Evolutionary conservation across 2,329 filamentous ascomycete genomes (phyloP), one percentile per base, ranked within the genome.

Genomic region (Onygenales sp.): DNA sequence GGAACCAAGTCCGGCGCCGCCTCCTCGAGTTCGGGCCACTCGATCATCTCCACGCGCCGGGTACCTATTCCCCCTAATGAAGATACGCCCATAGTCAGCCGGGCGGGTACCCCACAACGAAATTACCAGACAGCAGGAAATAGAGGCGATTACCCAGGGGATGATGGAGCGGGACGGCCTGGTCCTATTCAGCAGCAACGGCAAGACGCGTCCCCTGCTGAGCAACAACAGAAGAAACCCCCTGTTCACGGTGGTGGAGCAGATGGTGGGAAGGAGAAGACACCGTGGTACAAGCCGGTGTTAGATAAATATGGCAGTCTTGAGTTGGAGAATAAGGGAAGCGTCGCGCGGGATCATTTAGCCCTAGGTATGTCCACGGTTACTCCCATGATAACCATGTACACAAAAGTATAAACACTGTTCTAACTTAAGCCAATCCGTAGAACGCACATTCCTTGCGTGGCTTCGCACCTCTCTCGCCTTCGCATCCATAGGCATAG

Each of bases 401-500:
- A 27, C 14, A 44, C 6, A 9, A 9, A 10, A 43, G 27, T 33
- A 49, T 43, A 13, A 44, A 10, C 14, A 4, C 9, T 32, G 42
- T 35, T 21, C 27, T 54, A 36, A 51, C 41, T 17, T 35, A 38
- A 14, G 7, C 9, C 8, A 32, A n/a, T 27, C 46, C 53, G 43
- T 58, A 82, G 82, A 85, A 66, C 77, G 82, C 42, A 85, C 82
- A n/a, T 85, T 85, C 67, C 74, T 85, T 43, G 82, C 82, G 57
- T 85, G 82, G 82, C 75, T 85, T 55, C 77, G 82, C 52, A 85
- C 82, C 13, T 83, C 80, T 11, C 74, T 85, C 51, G 80, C 80
- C 51, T 85, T 85, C 64, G 82, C 82, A 13, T 79, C 75, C 53
- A 85, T 85, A 61, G 82, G 82, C 52, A 83, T 85, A 44, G 82